Conservation (phyloP, 192 early-diverging fungal species). For the Entomortierella beljakovae region DNA sequence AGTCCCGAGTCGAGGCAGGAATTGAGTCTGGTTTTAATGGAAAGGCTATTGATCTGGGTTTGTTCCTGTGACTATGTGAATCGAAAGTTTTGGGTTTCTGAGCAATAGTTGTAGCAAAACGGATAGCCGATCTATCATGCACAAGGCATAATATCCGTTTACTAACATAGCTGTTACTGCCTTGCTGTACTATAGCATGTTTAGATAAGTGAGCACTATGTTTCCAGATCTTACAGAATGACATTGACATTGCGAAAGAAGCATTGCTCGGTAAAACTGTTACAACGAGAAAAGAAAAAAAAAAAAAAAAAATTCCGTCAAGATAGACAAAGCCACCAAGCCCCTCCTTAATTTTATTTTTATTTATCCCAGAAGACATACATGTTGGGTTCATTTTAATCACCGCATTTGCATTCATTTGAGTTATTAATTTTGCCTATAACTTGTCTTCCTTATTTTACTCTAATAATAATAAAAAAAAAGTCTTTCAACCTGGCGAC, state of each 20-base stretch:
- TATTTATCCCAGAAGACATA: too few species aligned
- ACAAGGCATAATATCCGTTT: constrained; percentile 6
- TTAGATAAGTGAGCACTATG: background rate
- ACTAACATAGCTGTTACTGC: background rate
- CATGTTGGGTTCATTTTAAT: too few species aligned
- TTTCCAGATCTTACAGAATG: constrained; percentile 12
- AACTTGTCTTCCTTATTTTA: constrained; percentile 9
- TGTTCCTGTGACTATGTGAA: constrained; percentile 46
- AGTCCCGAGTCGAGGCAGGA: constrained; percentile 21
- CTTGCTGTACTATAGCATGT: background rate
- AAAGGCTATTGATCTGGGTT: background rate
- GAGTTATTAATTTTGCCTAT: too few species aligned
- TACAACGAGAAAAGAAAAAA: too few species aligned
- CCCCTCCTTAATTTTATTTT: too few species aligned
- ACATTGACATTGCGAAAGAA: background rate
- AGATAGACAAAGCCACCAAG: too few species aligned
- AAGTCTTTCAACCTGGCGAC: constrained; percentile 38
- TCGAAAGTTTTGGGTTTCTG: constrained; percentile 41
- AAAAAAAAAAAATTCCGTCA: too few species aligned
- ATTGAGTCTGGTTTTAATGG: background rate
- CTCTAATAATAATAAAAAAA: too few species aligned
- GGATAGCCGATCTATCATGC: background rate
- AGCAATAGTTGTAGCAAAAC: background rate
- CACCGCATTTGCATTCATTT: too few species aligned
- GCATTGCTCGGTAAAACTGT: background rate